These are phyloP conservation scores for Rubia balearica DNA, from an alignment of 305 asterid species.

Conservation along the genomic window DNA sequence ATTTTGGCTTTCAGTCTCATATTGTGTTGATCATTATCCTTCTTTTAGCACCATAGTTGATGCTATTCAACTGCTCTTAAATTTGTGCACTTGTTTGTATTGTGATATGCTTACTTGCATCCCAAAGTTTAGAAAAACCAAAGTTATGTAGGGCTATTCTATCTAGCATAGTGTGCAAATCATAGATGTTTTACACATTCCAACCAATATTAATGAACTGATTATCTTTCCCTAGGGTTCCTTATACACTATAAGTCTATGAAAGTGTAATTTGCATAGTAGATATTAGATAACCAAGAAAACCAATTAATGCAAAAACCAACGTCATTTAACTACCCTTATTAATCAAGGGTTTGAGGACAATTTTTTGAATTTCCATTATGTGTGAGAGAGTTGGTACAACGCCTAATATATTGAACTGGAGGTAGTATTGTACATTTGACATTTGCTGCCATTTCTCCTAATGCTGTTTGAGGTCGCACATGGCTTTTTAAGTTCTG, in stretches of 20 bases:
- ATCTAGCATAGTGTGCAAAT: background rate
- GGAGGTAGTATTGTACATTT: background rate
- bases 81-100: too few relatives aligned
- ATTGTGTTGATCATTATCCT: background rate
- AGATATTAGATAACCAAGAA: background rate
- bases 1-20: background rate
- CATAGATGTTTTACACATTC: background rate
- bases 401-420: background rate
- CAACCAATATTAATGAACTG: background rate
- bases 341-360: background rate
- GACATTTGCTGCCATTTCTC: constrained; percentile 4
- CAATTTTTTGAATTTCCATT: background rate
- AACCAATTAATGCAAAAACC: background rate
- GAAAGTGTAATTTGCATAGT: background rate
- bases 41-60: background rate
- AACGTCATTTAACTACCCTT: background rate
- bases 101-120: background rate
- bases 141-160: background rate
- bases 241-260: too few relatives aligned
- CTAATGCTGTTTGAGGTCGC: background rate
- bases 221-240: background rate
- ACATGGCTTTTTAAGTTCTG: background rate
- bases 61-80: background rate
- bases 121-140: background rate
- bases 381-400: background rate